These are phyloP conservation scores for Westerdykella ornata DNA, from an alignment of 2,329 filamentous ascomycete genomes.

Conservation along the genomic window DNA sequence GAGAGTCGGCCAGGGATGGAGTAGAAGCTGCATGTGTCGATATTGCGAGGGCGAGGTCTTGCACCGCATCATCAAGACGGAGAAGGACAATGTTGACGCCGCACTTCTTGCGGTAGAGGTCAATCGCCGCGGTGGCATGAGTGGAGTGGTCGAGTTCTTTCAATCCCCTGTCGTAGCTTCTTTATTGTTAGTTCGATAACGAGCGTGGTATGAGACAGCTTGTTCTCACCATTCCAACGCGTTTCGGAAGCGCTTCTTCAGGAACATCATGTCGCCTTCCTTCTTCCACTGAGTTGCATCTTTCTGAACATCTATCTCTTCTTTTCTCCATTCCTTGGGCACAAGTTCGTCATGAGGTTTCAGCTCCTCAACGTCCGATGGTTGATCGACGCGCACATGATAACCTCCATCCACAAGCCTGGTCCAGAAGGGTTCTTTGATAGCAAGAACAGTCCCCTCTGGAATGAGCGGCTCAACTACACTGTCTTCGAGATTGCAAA, in stretches of 20 bases:
- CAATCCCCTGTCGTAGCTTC: conserved; percentile 15
- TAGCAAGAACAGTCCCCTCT: conserved; percentile 9
- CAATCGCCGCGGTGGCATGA: conserved; percentile 5
- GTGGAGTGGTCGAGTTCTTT: neutral
- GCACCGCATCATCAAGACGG: conserved; percentile 19
- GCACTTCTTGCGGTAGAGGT: conserved; percentile 19
- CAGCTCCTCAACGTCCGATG: conserved; percentile 16
- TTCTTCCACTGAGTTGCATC: conserved; percentile 15
- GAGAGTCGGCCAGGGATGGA: conserved; percentile 3
- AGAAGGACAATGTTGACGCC: conserved; percentile 21
- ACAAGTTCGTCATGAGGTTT: conserved; percentile 5
- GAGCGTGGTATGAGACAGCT: neutral
- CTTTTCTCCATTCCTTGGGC: conserved; percentile 8
- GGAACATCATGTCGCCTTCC: conserved; percentile 21
- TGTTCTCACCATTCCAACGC: conserved; percentile 13
- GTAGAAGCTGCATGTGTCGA: conserved; percentile 6
- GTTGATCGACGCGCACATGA: conserved; percentile 21
- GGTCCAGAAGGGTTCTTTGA: conserved; percentile 21
- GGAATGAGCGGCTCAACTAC: conserved; percentile 14
- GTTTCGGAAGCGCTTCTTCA: conserved; percentile 20
- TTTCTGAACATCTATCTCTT: neutral
- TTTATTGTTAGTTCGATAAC: neutral
- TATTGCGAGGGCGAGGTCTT: conserved; percentile 16
- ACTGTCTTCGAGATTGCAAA: conserved; percentile 22
- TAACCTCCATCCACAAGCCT: conserved; percentile 9